Evolutionary conservation across 768 basidiomycete genomes (phyloP), one percentile per base, ranked within the genome.

Genomic region (Kwoniella bestiolae): DNA sequence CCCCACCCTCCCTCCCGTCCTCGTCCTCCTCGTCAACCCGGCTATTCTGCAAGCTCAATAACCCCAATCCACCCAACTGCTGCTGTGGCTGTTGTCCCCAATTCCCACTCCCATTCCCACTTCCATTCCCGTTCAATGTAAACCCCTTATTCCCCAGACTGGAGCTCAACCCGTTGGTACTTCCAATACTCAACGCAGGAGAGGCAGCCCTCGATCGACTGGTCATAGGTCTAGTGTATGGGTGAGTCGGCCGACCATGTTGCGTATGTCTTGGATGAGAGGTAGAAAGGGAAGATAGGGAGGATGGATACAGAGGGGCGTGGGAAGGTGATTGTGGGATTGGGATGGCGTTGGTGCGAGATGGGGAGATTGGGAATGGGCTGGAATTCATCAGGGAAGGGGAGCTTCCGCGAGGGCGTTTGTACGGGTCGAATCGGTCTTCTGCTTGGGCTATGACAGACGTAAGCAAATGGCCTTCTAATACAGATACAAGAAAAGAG

Each of bases 341-440:
- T 0, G 74, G 72, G 0, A 78, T 78, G 0, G 71, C 38, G 2
- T 68, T 55, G 0, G 63, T 41, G 3, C 74, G 62, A 5, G 76
- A 77, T 3, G 76, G 76, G 8, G 76, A 68, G 16, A 68, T 49
- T 23, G 67, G 63, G 34, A 59, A 63, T 8, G 63, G 50, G 9
- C 50, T 41, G 1, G 57, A 53, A 16, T 32, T 32, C 11, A 66
- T 23, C 3, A 68, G 51, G 0, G 67, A 68, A 18, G 77, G 77
- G 7, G 77, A 78, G 1, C 74, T 60, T 5, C 72, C 77, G 28
- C 77, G 62, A 25, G 72, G 70, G 9, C 77, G 61, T 60, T 78
- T 78, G 62, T 78, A 78, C 12, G 74, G 77, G 63, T 78, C 77
- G 55, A 74, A 78, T 8, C 77, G 68, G 56, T 78, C 77, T 18